Percentiles rank a stretch among this genome's conserved stretches.
Evolutionary conservation across 1,139 yeast species (phyloP).

Genomic region (Yamadazyma taylorii): DNA sequence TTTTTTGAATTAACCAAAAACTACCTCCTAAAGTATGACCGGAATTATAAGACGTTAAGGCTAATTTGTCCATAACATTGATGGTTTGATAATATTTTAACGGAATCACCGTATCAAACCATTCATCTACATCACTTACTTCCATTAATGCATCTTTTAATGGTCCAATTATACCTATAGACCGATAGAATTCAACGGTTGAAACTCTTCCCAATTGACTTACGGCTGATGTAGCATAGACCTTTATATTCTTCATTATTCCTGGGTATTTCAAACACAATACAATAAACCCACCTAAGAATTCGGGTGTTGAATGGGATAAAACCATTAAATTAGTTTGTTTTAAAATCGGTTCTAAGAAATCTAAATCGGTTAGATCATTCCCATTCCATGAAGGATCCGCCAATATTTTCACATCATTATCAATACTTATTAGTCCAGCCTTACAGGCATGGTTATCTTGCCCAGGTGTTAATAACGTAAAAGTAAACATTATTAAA

Average conservation of each 20-base stretch:
- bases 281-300: slow-evolving; percentile 76
- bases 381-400: slow-evolving; percentile 76
- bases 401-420: slow-evolving; percentile 53
- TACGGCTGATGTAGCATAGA: slow-evolving; percentile 86
- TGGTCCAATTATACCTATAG: slow-evolving; percentile 77
- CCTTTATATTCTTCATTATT: slow-evolving; percentile 64
- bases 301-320: slow-evolving; percentile 84
- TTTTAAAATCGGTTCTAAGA: slow-evolving; percentile 46
- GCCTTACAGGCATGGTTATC: slow-evolving; percentile 40
- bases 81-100: slow-evolving; percentile 80
- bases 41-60: slow-evolving; percentile 81
- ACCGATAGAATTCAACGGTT: slow-evolving; percentile 76
- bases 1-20: slow-evolving; percentile 74
- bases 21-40: slow-evolving; percentile 96
- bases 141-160: slow-evolving; percentile 60
- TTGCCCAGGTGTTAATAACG: slow-evolving; percentile 35
- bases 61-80: slow-evolving; percentile 56
- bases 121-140: slow-evolving; percentile 72
- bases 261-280: slow-evolving; percentile 62
- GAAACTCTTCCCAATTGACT: slow-evolving; percentile 83
- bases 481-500: slow-evolving; percentile 40
- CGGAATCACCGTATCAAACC: slow-evolving; percentile 67
- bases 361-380: slow-evolving; percentile 34
- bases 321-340: slow-evolving; percentile 67
- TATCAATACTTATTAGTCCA: slow-evolving; percentile 44